These are phyloP conservation scores for Geotrichum citri-aurantii DNA, from an alignment of 1,139 yeast species.

Conservation along the genomic window DNA sequence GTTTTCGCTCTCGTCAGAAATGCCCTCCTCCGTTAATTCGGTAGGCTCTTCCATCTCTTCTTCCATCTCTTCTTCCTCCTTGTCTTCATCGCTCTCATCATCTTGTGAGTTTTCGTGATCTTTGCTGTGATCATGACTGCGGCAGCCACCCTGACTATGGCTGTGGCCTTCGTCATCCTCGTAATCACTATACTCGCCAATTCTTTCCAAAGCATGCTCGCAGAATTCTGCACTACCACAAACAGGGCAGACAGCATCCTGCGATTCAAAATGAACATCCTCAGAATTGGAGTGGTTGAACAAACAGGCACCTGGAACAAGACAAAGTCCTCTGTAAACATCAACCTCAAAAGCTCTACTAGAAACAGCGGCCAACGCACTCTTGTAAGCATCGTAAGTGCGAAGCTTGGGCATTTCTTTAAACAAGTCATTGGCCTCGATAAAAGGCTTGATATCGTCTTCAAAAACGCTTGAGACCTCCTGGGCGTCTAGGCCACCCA, in stretches of 20 bases:
- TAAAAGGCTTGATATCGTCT: conserved; percentile 36
- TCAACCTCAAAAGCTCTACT: conserved; percentile 81
- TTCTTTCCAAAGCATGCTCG: conserved; percentile 30
- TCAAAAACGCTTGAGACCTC: conserved; percentile 55
- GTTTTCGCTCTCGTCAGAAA: conserved; percentile 23
- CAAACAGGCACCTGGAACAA: conserved; percentile 89
- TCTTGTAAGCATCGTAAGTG: conserved; percentile 31
- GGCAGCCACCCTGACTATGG: conserved; percentile 8
- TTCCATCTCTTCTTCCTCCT: conserved; percentile 22
- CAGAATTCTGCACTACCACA: conserved; percentile 59
- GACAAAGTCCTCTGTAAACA: conserved; percentile 60
- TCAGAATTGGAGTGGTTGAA: conserved; percentile 64
- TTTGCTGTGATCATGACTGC: conserved; percentile 1
- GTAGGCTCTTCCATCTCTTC: conserved; percentile 9
- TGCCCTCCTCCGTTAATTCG: conserved; percentile 26
- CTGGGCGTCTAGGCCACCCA: conserved; percentile 55
- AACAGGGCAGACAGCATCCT: conserved; percentile 59
- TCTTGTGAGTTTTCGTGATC: conserved; percentile 13
- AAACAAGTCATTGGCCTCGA: conserved; percentile 24
- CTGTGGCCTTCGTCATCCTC: conserved; percentile 21
- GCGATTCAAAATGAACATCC: conserved; percentile 68
- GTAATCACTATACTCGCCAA: conserved; percentile 23
- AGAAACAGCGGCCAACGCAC: conserved; percentile 44
- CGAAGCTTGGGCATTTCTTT: conserved; percentile 24
- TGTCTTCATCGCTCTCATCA: conserved; percentile 22